Conservation (phyloP, 2,329 filamentous ascomycete genomes). For the Colletotrichum cereale region DNA sequence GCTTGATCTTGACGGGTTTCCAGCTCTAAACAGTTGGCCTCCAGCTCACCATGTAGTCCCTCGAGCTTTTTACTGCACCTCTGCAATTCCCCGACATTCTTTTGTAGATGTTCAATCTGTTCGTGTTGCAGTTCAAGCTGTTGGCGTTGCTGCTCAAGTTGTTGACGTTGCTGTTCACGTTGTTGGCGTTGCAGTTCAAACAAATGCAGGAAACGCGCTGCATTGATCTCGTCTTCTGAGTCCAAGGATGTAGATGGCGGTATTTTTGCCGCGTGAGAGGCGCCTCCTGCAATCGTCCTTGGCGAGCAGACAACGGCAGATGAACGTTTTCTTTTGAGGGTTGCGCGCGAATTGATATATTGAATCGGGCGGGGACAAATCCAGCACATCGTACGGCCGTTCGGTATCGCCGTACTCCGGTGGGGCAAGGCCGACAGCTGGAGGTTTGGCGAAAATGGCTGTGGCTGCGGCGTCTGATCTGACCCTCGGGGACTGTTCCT, state of each 20-base stretch:
- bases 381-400: neutral
- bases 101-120: neutral
- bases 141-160: neutral
- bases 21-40: neutral
- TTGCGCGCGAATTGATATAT: neutral
- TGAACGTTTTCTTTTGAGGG: neutral
- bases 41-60: neutral
- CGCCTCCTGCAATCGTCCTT: neutral
- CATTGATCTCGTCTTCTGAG: neutral
- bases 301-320: neutral
- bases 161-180: neutral
- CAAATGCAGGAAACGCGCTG: slow-evolving; percentile 2
- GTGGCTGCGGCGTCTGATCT: neutral
- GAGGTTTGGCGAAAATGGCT: neutral
- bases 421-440: neutral
- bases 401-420: neutral
- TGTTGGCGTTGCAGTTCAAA: neutral
- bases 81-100: neutral
- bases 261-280: neutral
- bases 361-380: neutral
- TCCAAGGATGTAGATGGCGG: neutral
- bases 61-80: neutral
- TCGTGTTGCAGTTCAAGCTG: neutral
- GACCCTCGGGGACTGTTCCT: neutral
- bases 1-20: neutral